Conservation (phyloP, 2,329 filamentous ascomycete genomes). For the Hirsutella thompsonii region DNA sequence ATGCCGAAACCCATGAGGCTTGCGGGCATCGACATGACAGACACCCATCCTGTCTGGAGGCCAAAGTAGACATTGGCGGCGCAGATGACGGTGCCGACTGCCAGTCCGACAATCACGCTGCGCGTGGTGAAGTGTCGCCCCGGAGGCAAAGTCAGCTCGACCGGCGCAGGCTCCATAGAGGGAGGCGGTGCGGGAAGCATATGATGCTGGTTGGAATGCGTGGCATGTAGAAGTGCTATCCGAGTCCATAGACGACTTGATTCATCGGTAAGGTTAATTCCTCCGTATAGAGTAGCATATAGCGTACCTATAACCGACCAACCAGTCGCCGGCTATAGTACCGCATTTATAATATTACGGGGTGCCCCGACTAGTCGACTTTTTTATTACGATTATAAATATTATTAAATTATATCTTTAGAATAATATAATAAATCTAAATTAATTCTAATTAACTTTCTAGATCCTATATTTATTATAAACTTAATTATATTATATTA, state of each 20-base stretch:
- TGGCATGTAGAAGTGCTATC: too few species aligned
- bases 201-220: too few species aligned
- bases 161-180: background rate
- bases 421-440: background rate
- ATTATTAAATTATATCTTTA: background rate
- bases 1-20: slow-evolving; percentile 90
- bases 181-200: background rate
- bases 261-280: too few species aligned
- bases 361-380: too few species aligned
- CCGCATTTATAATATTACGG: too few species aligned
- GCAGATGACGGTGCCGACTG: slow-evolving; percentile 81
- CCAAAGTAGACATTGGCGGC: slow-evolving; percentile 99
- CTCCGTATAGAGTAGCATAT: too few species aligned
- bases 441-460: background rate
- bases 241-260: too few species aligned
- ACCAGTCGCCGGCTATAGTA: too few species aligned
- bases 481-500: background rate
- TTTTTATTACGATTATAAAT: background rate
- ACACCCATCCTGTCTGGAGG: slow-evolving; percentile 64
- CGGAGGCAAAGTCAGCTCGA: slow-evolving; percentile 9
- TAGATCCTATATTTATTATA: background rate
- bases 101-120: slow-evolving; percentile 64
- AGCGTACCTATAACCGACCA: too few species aligned
- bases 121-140: slow-evolving; percentile 72
- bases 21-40: slow-evolving; percentile 93